Base-by-base conservation (phyloP, 2,329 filamentous ascomycete species). In the Aspergillus fumigatiaffinis region DNA sequence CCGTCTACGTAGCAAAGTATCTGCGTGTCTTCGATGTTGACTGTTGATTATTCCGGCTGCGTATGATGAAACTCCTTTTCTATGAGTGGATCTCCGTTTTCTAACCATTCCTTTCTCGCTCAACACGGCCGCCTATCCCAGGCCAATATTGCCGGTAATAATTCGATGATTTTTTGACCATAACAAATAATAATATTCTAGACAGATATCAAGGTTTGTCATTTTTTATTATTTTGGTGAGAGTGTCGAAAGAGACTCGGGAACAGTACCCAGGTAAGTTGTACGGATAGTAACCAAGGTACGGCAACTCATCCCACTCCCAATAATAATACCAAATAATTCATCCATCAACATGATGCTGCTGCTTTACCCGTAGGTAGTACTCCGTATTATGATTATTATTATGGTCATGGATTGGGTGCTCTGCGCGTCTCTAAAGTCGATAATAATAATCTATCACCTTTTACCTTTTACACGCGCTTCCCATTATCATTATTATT, bases 31-130 rank as follows among this genome's bases (percentile, higher is more conserved):
- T 46, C 20, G n/a, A 17, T 46, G 23, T 51, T 48, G 35, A 32
- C 20, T 20, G 14, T 46, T 47, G 50, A 49, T 53, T 58, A 48
- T 50, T 50, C 7, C 28, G 6, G 28, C 23, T 52, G 14, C 50
- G 50, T 50, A 48, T 52, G 49, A 42, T 47, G 44, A 53, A 56
- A 60, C 53, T 57, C 52, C 53, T 58, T 58, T 64, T 64, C 59
- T 52, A 41, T 49, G 46, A 42, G 63, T 63, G 62, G 60, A 59
- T 53, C 61, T 59, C 59, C 50, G 48, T 51, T 57, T 53, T 51
- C 54, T 53, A 28, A 52, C 50, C 56, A 52, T 61, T 60, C 51
- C 57, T 63, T 49, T 54, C 55, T 58, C 46, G 55, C 28, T 20
- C 42, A 23, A 46, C 21, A 46, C 42, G n/a, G 21, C 42, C 42